These are phyloP conservation scores for Hirsutella rhossiliensis DNA, from an alignment of 2,329 filamentous ascomycete genomes.

Conservation along the genomic window DNA sequence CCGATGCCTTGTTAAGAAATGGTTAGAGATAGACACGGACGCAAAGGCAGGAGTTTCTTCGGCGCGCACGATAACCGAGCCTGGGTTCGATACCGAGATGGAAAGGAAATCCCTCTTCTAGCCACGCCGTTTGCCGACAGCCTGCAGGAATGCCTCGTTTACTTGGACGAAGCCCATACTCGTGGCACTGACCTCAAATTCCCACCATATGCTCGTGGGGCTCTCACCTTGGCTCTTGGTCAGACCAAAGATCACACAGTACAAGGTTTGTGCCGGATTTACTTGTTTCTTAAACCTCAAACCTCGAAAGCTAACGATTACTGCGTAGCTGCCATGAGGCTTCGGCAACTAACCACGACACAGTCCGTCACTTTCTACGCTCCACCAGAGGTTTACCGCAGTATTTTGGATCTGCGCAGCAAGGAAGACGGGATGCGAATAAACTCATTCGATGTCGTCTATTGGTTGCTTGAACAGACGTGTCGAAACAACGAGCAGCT, in stretches of 20 bases:
- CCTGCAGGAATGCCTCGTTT: conserved; percentile 40
- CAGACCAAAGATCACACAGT: conserved; percentile 50
- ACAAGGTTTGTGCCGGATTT: conserved; percentile 31
- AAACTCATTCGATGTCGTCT: conserved; percentile 18
- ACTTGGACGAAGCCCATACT: conserved; percentile 36
- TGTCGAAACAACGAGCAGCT: conserved; percentile 48
- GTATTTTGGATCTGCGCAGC: conserved; percentile 35
- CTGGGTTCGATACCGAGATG: conserved; percentile 9
- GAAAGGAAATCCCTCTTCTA: conserved; percentile 36
- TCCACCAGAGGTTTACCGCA: conserved; percentile 49
- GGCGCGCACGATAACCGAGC: conserved; percentile 15
- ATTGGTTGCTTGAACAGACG: conserved; percentile 53
- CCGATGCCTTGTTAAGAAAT: conserved; percentile 30
- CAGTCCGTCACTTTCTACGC: conserved; percentile 45
- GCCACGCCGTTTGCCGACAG: conserved; percentile 42
- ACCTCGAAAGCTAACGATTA: too few species aligned
- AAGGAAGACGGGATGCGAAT: conserved; percentile 3
- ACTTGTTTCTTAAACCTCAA: background rate
- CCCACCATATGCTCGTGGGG: conserved; percentile 31
- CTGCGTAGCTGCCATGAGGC: conserved; percentile 46
- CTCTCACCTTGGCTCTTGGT: conserved; percentile 41
- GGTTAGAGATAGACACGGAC: conserved; percentile 33
- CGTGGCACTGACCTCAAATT: conserved; percentile 48
- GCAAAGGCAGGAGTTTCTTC: conserved; percentile 44
- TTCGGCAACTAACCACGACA: conserved; percentile 43